Conservation (phyloP, 179 eudicot species). For the Carnegiea gigantea region DNA sequence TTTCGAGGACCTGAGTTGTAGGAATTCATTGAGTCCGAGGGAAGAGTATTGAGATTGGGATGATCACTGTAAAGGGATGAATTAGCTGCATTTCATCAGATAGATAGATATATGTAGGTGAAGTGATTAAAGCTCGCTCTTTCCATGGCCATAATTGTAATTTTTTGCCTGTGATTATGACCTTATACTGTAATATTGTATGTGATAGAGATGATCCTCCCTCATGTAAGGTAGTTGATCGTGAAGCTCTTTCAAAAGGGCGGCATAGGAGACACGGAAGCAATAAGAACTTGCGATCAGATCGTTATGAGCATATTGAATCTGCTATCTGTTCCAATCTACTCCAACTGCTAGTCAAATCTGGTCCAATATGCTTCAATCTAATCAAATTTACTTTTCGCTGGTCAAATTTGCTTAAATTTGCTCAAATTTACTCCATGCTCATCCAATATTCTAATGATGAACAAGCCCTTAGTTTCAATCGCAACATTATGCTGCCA, state of each 20-base stretch:
- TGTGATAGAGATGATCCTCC: background rate
- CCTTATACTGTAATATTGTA: background rate
- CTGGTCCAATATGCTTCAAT: too few relatives aligned
- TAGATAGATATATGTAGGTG: conserved; percentile 6
- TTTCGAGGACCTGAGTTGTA: background rate
- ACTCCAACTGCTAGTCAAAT: too few relatives aligned
- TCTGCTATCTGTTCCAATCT: too few relatives aligned
- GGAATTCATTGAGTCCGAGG: background rate
- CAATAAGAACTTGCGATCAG: background rate
- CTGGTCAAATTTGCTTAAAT: too few relatives aligned
- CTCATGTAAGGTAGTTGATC: background rate
- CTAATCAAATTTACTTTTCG: too few relatives aligned
- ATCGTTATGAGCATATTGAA: too few relatives aligned
- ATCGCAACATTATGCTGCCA: background rate
- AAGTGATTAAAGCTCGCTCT: background rate
- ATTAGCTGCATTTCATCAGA: background rate
- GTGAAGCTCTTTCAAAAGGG: background rate
- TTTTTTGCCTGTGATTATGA: conserved; percentile 8
- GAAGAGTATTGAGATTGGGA: background rate
- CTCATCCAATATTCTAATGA: too few relatives aligned
- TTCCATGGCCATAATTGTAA: conserved; percentile 5
- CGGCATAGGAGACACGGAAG: background rate
- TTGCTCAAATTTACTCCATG: too few relatives aligned
- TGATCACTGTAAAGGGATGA: background rate
- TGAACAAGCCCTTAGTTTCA: too few relatives aligned